These are phyloP conservation scores for Cajanus cajan DNA, from an alignment of 306 rosid species.

Conservation along the genomic window DNA sequence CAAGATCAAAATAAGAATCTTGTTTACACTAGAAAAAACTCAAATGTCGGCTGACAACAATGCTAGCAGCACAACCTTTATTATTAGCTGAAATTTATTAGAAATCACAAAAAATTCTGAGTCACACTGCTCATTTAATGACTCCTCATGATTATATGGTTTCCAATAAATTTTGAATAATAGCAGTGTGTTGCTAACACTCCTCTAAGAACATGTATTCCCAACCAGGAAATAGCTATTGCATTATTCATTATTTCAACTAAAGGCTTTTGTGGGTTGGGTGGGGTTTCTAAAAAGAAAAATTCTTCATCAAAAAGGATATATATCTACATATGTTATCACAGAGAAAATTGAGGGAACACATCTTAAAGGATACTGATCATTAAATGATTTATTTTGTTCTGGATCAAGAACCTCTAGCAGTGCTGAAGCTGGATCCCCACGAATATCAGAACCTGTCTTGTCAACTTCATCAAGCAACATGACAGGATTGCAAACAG, in stretches of 20 bases:
- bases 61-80: background rate
- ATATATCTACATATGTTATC: background rate
- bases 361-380: conserved; percentile 82
- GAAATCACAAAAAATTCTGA: too few species aligned
- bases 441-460: conserved; percentile 97
- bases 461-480: conserved; percentile 98
- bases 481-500: conserved; percentile 96
- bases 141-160: background rate
- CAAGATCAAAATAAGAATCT: conserved; percentile 22
- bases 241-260: conserved; percentile 1
- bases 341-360: background rate
- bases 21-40: background rate
- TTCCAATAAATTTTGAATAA: too few species aligned
- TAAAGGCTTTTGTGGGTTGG: background rate
- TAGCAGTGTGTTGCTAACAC: background rate
- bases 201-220: background rate
- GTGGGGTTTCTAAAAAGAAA: background rate
- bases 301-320: background rate
- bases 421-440: conserved; percentile 97
- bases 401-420: conserved; percentile 99
- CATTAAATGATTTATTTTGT: conserved; percentile 89
- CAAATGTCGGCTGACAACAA: conserved; percentile 1
- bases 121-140: background rate
- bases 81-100: too few species aligned
- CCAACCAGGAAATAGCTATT: conserved; percentile 20